These are phyloP conservation scores for Podospora anserina DNA, from an alignment of 495 filamentous ascomycete species.

Conservation along the genomic window DNA sequence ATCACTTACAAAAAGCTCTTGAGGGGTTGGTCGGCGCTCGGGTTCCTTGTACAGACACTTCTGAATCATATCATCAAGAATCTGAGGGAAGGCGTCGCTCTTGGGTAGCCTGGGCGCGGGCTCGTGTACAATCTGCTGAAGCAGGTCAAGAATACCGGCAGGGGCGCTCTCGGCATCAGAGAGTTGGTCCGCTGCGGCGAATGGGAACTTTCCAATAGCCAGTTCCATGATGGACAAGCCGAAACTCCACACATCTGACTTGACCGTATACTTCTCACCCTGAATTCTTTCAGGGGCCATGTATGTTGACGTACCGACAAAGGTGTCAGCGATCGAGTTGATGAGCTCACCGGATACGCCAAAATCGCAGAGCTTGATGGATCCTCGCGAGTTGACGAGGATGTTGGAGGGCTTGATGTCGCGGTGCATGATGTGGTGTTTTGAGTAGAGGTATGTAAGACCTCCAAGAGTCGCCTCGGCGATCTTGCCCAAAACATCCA, in stretches of 20 bases:
- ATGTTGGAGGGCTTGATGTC: slow-evolving; percentile 99
- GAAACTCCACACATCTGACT: slow-evolving; percentile 98
- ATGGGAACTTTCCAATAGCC: slow-evolving; percentile 94
- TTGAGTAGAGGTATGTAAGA: slow-evolving; percentile 88
- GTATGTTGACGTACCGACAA: slow-evolving; percentile 97
- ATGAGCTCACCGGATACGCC: slow-evolving; percentile 94
- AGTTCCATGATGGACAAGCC: slow-evolving; percentile 95
- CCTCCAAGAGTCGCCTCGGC: slow-evolving; percentile 95
- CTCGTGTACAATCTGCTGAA: slow-evolving; percentile 97
- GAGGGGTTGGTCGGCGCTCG: slow-evolving; percentile 82
- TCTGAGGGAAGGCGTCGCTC: slow-evolving; percentile 92
- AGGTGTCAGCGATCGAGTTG: slow-evolving; percentile 96
- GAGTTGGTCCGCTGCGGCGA: slow-evolving; percentile 69
- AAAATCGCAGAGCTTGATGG: slow-evolving; percentile 98
- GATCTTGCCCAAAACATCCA: slow-evolving; percentile 99
- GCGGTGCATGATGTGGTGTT: slow-evolving; percentile 95
- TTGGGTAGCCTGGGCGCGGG: slow-evolving; percentile 89
- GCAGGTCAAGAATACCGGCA: slow-evolving; percentile 89
- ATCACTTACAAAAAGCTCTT: slow-evolving; percentile 67
- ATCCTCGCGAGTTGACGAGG: slow-evolving; percentile 85
- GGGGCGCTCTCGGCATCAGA: slow-evolving; percentile 68
- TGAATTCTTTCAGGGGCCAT: slow-evolving; percentile 99
- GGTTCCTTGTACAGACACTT: slow-evolving; percentile 90
- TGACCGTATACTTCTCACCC: slow-evolving; percentile 93
- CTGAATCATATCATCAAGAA: slow-evolving; percentile 93